Conservation (phyloP, 2,329 filamentous ascomycete genomes). For the Elsinoe australis region DNA sequence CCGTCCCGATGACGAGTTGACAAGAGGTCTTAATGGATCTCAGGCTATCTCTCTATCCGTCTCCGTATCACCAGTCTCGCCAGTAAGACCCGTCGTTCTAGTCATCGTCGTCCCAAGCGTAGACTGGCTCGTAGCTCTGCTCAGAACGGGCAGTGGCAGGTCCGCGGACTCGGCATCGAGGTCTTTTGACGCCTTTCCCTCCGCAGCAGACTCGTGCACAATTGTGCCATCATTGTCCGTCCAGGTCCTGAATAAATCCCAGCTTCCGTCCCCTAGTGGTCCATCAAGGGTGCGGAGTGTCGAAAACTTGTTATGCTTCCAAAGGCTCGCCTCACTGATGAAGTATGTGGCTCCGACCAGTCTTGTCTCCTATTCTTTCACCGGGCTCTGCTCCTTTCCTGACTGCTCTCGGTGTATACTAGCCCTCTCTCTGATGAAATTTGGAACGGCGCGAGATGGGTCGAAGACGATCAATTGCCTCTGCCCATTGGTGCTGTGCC, state of each 20-base stretch:
- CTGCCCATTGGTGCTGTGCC: conserved; percentile 58
- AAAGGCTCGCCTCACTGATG: background rate
- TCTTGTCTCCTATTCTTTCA: background rate
- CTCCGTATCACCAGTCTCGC: too few species aligned
- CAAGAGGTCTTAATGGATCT: too few species aligned
- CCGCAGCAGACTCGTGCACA: background rate
- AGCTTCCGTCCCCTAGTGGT: background rate
- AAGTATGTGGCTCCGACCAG: background rate
- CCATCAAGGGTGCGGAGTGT: background rate
- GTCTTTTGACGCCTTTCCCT: background rate
- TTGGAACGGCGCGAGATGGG: conserved; percentile 45
- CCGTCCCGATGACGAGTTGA: too few species aligned
- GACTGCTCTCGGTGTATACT: background rate
- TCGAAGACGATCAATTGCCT: conserved; percentile 76
- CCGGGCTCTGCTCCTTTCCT: too few species aligned
- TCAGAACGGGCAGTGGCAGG: background rate
- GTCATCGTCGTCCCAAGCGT: background rate
- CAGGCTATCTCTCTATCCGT: too few species aligned
- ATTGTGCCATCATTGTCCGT: background rate
- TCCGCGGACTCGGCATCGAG: background rate
- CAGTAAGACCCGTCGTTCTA: background rate
- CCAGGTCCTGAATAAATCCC: background rate
- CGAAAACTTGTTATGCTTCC: background rate
- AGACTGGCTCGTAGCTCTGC: background rate
- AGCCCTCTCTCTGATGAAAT: too few species aligned